Conservation (phyloP, 441 rosid genomes). For the Metrosideros polymorpha region DNA sequence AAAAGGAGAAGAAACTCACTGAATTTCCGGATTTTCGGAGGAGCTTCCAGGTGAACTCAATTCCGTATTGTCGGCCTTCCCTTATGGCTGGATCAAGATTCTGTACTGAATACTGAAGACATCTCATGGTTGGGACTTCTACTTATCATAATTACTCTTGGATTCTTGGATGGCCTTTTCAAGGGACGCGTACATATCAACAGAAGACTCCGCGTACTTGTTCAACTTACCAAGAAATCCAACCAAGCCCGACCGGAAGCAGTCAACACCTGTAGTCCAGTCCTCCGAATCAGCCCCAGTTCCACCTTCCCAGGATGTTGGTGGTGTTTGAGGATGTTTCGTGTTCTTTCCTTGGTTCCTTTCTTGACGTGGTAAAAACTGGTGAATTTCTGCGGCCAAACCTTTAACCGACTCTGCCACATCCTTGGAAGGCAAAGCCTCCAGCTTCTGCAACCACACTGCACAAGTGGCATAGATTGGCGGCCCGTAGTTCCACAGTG, state of each 20-base stretch:
- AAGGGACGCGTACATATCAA: constrained; percentile 39
- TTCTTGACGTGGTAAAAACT: constrained; percentile 4
- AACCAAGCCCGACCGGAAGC: constrained; percentile 48
- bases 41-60: not conserved
- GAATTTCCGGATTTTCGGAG: constrained; percentile 3
- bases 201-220: constrained; percentile 41
- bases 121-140: not conserved
- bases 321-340: not conserved
- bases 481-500: not conserved
- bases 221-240: constrained; percentile 47
- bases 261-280: constrained; percentile 37
- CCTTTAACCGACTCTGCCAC: not conserved
- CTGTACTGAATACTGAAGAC: not conserved
- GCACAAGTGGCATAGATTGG: constrained; percentile 2
- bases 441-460: not conserved
- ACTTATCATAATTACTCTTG: constrained; percentile 23
- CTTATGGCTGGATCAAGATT: not conserved
- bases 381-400: not conserved
- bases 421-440: not conserved
- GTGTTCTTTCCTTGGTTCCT: not conserved
- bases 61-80: not conserved
- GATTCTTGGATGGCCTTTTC: constrained; percentile 25
- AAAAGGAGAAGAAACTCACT: not conserved
- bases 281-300: constrained; percentile 37
- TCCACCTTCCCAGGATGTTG: constrained; percentile 18